A percentile compares a stretch with the other conserved stretches of the same genome.
Evolutionary conservation across 2,329 filamentous ascomycete species (phyloP).

Genomic region (Colletotrichum phormii): DNA sequence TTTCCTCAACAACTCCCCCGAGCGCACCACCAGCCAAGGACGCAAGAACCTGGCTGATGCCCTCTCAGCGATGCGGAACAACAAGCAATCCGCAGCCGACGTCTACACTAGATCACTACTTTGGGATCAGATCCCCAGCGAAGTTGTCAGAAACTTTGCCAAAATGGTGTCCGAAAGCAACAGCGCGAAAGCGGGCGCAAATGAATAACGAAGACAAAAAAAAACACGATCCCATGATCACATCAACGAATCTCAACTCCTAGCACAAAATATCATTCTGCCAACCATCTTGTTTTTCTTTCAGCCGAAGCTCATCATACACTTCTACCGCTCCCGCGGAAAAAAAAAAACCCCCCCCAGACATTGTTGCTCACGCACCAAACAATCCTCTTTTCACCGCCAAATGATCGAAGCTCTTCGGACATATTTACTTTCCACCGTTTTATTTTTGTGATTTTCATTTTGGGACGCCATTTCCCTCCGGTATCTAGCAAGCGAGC

Average conservation of each 20-base stretch:
- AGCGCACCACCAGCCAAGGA: slow-evolving; percentile 69
- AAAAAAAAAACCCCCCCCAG: slow-evolving; percentile 45
- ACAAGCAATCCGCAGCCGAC: slow-evolving; percentile 82
- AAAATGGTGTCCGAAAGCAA: slow-evolving; percentile 87
- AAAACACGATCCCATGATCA: slow-evolving; percentile 31
- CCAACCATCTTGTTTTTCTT: slow-evolving; percentile 31
- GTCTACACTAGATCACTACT: slow-evolving; percentile 93
- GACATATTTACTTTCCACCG: slow-evolving; percentile 34
- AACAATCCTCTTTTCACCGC: slow-evolving; percentile 44
- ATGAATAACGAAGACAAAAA: slow-evolving; percentile 51
- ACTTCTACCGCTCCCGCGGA: slow-evolving; percentile 47
- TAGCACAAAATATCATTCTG: slow-evolving; percentile 31
- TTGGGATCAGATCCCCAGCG: slow-evolving; percentile 92
- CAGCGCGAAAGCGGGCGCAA: slow-evolving; percentile 52
- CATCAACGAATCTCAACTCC: slow-evolving; percentile 36
- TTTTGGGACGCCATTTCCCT: slow-evolving; percentile 45
- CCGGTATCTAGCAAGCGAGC: slow-evolving; percentile 48
- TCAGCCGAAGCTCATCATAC: slow-evolving; percentile 39
- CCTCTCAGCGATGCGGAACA: slow-evolving; percentile 81
- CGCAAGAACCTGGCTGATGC: slow-evolving; percentile 84
- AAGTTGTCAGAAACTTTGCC: slow-evolving; percentile 92
- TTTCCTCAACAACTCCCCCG: slow-evolving; percentile 70
- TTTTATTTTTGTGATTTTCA: slow-evolving; percentile 38
- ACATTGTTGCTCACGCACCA: slow-evolving; percentile 63
- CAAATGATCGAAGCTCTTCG: slow-evolving; percentile 39